Evolutionary conservation across 345 rosid genomes (phyloP).

Genomic region (Hypericum perforatum): DNA sequence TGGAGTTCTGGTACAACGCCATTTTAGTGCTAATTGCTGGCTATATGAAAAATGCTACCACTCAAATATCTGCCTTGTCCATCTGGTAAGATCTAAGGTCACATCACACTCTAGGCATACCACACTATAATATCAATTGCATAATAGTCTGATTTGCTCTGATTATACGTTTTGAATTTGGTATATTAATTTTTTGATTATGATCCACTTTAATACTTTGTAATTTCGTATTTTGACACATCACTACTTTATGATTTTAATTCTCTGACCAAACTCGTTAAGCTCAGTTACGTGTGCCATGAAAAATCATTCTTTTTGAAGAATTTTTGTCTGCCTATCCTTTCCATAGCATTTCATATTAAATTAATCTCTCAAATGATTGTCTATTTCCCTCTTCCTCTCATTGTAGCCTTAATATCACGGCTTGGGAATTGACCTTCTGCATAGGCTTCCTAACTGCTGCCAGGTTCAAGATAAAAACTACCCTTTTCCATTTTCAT

Average conservation of each 20-base stretch:
- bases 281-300: too few relatives aligned
- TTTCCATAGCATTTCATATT: neutral
- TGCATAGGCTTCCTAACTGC: conserved; percentile 30
- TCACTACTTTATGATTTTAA: too few relatives aligned
- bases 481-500: too few relatives aligned
- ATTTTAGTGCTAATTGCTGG: conserved; percentile 29
- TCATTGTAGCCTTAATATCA: conserved; percentile 30
- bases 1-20: conserved; percentile 33
- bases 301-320: too few relatives aligned
- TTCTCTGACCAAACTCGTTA: too few relatives aligned
- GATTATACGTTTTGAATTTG: too few relatives aligned
- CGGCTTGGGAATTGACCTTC: conserved; percentile 25
- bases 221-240: too few relatives aligned
- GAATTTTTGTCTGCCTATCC: neutral
- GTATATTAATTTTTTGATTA: too few relatives aligned
- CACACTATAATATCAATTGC: too few relatives aligned
- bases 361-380: neutral
- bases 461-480: conserved; percentile 12
- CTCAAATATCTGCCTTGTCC: conserved; percentile 30
- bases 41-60: conserved; percentile 27
- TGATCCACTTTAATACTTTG: too few relatives aligned
- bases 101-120: too few relatives aligned
- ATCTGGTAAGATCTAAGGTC: conserved; percentile 20
- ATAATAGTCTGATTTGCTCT: too few relatives aligned
- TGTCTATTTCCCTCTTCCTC: neutral